Evolutionary conservation across 352 stramenopile species (phyloP), one percentile per base, ranked within the genome.

Genomic region (Globisporangium takayamanum): DNA sequence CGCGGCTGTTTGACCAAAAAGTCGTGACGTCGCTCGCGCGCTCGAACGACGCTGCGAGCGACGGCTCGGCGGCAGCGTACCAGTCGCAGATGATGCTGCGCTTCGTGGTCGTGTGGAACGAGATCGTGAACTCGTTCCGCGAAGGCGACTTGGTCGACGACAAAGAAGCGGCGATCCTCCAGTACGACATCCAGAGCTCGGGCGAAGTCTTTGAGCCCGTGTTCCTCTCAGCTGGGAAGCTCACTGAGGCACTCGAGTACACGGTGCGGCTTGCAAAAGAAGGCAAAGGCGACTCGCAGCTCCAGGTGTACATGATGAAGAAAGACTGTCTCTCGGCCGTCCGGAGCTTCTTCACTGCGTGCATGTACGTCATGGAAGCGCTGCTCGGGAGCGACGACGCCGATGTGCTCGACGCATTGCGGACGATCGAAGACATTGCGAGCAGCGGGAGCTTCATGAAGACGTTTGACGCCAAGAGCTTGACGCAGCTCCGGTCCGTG

Each of bases 171-270:
- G 79, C 80, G 8, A 88, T 91, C 30, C 57, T 91, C 39, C 80
- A 91, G 63, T 91, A 91, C 55, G 80, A 94, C 62, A 92, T 94
- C 33, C 83, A 78, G 48, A 92, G 83, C 64, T 90, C 83, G 14
- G 85, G 85, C 7, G 81, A 92, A 62, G 85, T 94, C 25, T 93
- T 92, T 50, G 85, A 94, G 57, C 85, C 85, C 0, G 83, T 94
- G 4, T 94, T 94, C 58, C 57, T 94, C 28, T 93, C 85, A 15
- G 85, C 85, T 36, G 85, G 85, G 25, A 94, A 93, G 61, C 62
- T 94, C n/a, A 76, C 69, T 3, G 83, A 94, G 57, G 85, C 83
- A 75, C 16, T 56, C 89, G 33, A n/a, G n/a, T n/a, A n/a, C n/a
- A 72, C 74, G 1, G 77, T 89, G 8, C 88, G 88, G 60, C 78